Conservation (phyloP, 805 yeast genomes). For the Yarrowia divulgata region DNA sequence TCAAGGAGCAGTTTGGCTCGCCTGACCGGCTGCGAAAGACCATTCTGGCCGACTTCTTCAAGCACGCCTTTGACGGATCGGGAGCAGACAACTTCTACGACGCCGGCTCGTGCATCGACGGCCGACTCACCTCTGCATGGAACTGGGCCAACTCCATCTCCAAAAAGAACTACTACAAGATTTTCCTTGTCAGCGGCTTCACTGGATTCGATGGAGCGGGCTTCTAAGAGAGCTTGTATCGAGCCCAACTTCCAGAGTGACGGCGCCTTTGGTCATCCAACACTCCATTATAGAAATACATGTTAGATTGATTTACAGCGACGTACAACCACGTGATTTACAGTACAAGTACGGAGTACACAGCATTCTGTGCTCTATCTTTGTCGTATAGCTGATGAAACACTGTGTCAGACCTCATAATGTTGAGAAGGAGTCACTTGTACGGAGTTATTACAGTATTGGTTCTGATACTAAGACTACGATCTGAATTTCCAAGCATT, state of each 20-base stretch:
- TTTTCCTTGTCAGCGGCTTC: conserved; percentile 72
- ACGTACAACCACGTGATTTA: too few relatives aligned
- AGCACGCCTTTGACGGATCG: conserved; percentile 74
- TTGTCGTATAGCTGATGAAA: too few relatives aligned
- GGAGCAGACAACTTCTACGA: conserved; percentile 85
- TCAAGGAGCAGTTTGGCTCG: conserved; percentile 64
- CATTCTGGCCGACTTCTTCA: conserved; percentile 60
- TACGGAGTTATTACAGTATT: too few relatives aligned
- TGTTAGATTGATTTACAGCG: neutral
- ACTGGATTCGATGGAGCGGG: conserved; percentile 78
- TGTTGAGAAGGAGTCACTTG: neutral
- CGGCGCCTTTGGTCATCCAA: conserved; percentile 30
- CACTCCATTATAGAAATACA: conserved; percentile 6
- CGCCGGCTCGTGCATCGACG: conserved; percentile 87
- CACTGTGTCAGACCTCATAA: neutral
- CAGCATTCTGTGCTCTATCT: too few relatives aligned
- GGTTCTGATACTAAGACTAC: too few relatives aligned
- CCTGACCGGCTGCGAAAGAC: conserved; percentile 59
- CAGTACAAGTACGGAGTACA: too few relatives aligned
- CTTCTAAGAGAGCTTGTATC: neutral
- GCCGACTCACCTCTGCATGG: conserved; percentile 82
- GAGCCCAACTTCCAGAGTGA: neutral
- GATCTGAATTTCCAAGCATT: neutral
- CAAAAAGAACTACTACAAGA: conserved; percentile 68
- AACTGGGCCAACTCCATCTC: conserved; percentile 77